Evolutionary conservation across 306 rosid genomes (phyloP).

Genomic region (Inga oerstediana): DNA sequence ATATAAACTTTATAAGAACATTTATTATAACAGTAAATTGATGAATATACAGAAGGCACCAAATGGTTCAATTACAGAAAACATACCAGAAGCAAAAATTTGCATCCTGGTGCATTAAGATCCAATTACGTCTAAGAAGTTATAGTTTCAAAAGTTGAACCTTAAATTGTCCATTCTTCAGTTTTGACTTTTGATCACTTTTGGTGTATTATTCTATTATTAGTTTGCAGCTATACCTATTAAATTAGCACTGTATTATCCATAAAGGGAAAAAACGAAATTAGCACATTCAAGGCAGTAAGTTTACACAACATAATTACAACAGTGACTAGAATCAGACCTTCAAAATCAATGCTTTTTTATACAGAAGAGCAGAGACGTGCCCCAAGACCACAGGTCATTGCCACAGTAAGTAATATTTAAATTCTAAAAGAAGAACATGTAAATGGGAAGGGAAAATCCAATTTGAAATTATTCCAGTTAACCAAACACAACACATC

Average conservation of each 20-base stretch:
- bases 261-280: background rate
- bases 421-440: background rate
- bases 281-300: background rate
- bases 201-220: background rate
- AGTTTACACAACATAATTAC: background rate
- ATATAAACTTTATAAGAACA: slow-evolving; percentile 33
- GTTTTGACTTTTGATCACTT: background rate
- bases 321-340: background rate
- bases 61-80: background rate
- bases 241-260: background rate
- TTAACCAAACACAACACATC: slow-evolving; percentile 1
- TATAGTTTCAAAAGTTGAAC: background rate
- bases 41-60: background rate
- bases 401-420: background rate
- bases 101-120: background rate
- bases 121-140: slow-evolving; percentile 10
- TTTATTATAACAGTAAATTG: slow-evolving; percentile 4
- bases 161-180: background rate
- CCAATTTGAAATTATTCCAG: background rate
- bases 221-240: slow-evolving; percentile 16
- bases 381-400: background rate
- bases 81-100: background rate
- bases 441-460: background rate
- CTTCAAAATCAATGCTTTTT: background rate
- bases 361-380: background rate